Conservation (phyloP, 805 yeast species). For the Priceomyces melissophilus region DNA sequence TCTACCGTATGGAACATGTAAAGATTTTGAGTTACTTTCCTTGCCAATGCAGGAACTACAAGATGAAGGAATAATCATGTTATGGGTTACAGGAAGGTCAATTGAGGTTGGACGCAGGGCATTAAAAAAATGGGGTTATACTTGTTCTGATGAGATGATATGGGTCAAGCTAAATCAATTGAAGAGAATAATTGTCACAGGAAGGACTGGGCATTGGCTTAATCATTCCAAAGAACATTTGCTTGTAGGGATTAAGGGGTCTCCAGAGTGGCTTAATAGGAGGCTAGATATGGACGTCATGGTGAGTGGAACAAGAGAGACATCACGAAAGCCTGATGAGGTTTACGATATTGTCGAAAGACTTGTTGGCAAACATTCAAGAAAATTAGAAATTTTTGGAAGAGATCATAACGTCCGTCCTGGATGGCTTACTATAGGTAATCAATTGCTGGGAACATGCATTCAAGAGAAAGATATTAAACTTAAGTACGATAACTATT, state of each 20-base stretch:
- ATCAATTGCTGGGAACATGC: slow-evolving; percentile 62
- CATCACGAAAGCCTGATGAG: slow-evolving; percentile 90
- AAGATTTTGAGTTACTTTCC: slow-evolving; percentile 67
- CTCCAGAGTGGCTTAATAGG: slow-evolving; percentile 66
- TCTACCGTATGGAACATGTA: slow-evolving; percentile 70
- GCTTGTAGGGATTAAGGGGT: slow-evolving; percentile 80
- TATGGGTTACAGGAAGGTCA: slow-evolving; percentile 96
- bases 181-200: slow-evolving; percentile 86
- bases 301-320: slow-evolving; percentile 82
- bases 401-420: slow-evolving; percentile 80
- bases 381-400: slow-evolving; percentile 88
- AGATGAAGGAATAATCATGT: slow-evolving; percentile 75
- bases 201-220: slow-evolving; percentile 96
- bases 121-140: slow-evolving; percentile 78
- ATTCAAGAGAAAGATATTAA: slow-evolving; percentile 58
- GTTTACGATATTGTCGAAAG: slow-evolving; percentile 81
- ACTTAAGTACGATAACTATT: slow-evolving; percentile 31
- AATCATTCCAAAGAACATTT: slow-evolving; percentile 93
- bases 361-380: slow-evolving; percentile 68
- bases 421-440: slow-evolving; percentile 90
- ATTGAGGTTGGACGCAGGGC: slow-evolving; percentile 83
- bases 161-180: slow-evolving; percentile 93
- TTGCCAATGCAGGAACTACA: slow-evolving; percentile 69
- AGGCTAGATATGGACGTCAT: slow-evolving; percentile 71
- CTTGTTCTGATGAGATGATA: slow-evolving; percentile 70